Base-by-base conservation (phyloP, 1,284 basidiomycete genomes). In the Xerocomus minutiporus region DNA sequence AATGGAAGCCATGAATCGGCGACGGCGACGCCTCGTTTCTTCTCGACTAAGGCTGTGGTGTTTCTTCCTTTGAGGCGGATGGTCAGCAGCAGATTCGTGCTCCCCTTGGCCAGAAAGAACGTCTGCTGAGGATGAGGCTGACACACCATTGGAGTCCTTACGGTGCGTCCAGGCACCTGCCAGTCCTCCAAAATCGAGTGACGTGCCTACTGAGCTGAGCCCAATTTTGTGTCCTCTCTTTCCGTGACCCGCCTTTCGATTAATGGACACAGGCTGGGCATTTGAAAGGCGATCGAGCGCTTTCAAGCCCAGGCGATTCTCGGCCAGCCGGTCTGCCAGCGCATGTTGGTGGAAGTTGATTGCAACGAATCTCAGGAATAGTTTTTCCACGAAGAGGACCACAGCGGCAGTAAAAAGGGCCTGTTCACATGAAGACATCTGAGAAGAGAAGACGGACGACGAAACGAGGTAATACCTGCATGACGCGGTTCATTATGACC, bases 321-420 rank as follows among this genome's bases (percentile, higher is more conserved):
- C 86, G 4, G 75, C 73, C 20, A 89, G 70, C 45, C 86, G 82
- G 50, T 89, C 87, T 20, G 85, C 81, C 28, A 89, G 77, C 6
- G 87, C 86, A 57, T 80, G 84, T 58, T 81, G 75, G 65, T 89
- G 87, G 64, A 89, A 89, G 60, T 81, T 84, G 70, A 88, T 88
- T n/a, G 86, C 86, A 41, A 88, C 79, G 57, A 84, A 83, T 59
- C 82, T 84, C 29, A 90, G 68, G 64, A 86, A 83, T 39, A 86
- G 66, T 61, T 90, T 90, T 64, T 90, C 87, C 8, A 72, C 76
- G 5, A 89, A 76, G 8, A 90, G 65, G 43, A 90, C 76, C 23
- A 87, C 66, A 2, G 78, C 74, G 4, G 79, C 73, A 11, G 84
- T 73, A 61, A 90, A 90, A 28, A 88, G 66, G 13, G 83, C 84